Percentiles rank a stretch among this genome's conserved stretches.
Evolutionary conservation across 208 protist species (phyloP).

Genomic region (Trichomonas vaginalis): DNA sequence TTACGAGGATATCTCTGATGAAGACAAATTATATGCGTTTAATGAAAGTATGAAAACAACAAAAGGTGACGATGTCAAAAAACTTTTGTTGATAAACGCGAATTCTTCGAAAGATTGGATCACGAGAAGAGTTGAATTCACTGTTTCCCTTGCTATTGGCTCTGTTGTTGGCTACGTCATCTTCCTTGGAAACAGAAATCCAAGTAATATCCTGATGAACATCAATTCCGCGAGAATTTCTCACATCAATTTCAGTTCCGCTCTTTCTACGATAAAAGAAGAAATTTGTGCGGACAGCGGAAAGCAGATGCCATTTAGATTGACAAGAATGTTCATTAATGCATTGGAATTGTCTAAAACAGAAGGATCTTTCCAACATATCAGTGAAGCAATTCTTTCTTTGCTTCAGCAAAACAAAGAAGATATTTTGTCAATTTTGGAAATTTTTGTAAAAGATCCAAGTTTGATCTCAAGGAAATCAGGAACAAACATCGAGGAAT

Average conservation of each 20-base stretch:
- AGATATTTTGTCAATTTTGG: background rate
- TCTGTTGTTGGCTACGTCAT: constrained; percentile 79
- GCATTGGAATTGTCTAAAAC: background rate
- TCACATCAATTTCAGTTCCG: background rate
- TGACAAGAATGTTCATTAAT: background rate
- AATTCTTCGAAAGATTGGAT: background rate
- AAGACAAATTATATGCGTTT: background rate
- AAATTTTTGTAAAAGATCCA: constrained; percentile 1
- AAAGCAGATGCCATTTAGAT: background rate
- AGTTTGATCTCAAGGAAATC: background rate
- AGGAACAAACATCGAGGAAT: background rate
- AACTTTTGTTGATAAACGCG: background rate
- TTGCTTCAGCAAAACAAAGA: background rate
- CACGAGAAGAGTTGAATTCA: constrained; percentile 22
- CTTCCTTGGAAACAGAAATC: constrained; percentile 64
- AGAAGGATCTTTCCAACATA: background rate
- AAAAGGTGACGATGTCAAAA: background rate
- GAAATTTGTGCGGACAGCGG: background rate
- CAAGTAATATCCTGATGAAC: constrained; percentile 83
- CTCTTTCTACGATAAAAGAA: background rate
- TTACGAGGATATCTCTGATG: no score
- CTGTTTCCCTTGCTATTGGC: constrained; percentile 64
- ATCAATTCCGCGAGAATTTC: background rate
- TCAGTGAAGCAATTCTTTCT: background rate
- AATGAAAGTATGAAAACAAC: background rate